Base-by-base conservation (phyloP, 768 basidiomycete species). In the Termitomyces sp. region DNA sequence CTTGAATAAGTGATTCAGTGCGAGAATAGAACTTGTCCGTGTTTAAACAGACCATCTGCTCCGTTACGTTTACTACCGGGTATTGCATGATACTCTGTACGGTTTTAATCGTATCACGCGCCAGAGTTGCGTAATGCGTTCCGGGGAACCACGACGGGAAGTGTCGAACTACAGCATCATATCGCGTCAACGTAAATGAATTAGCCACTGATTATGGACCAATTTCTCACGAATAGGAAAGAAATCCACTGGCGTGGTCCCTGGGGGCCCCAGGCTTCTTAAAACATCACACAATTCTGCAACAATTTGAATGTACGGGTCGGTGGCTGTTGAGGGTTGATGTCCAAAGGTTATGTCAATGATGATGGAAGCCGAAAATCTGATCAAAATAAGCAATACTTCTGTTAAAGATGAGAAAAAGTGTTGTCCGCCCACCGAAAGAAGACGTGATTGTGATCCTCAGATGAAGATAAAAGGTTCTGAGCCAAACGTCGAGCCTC, bases 131-230 rank as follows among this genome's bases (percentile, higher is more conserved):
- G 33, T 67, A 66, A 36, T 64, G 50, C 13, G 67, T 63, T 7
- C 71, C 67, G 18, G 71, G 71, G 47, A 73, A 67, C 73, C 73
- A 74, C 0, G 62, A 60, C 13, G 73, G 73, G 26, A 75, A 60
- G 50, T 72, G 54, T 28, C 63, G 65, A 9, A 73, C 73, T 74
- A 55, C 9, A 20, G 26, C 13, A 55, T 28, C 23, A 51, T 20
- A 38, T 20, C 38, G 36, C 16, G 12, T 23, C 23, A 26, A 26
- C 20, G 16, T 36, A 38, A 38, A 12, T 14, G 35, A 13, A 35
- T n/a, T 23, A 30, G 32, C 3, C 13, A 33, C 32, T 14, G 4
- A 7, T 18, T 18, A 9, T 18, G 49, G 13, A 23, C 10, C 10
- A 2, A 14, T 13, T 30, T 13, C 64, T 55, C 28, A 63, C 64